A percentile compares a stretch with the other conserved stretches of the same genome.
These are phyloP conservation scores for Malus hybrid DNA, from an alignment of 331 rosid species.

Conservation along the genomic window DNA sequence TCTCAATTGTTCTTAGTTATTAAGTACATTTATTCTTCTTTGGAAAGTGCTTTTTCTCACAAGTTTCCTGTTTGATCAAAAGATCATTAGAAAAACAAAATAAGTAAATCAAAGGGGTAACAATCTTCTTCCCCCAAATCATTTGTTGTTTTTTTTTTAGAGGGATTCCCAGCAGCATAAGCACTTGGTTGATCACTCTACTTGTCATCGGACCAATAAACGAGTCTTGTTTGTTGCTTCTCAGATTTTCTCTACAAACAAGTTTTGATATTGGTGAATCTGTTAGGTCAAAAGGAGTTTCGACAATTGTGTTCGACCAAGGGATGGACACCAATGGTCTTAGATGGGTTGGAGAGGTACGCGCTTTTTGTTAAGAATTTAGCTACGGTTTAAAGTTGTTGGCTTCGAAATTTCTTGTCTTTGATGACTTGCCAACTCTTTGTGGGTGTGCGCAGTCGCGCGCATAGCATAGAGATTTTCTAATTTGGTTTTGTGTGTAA, in stretches of 20 bases:
- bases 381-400: neutral
- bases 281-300: neutral
- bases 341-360: constrained; percentile 20
- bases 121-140: neutral
- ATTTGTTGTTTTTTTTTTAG: neutral
- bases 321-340: constrained; percentile 5
- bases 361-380: neutral
- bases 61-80: neutral
- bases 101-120: neutral
- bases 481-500: neutral
- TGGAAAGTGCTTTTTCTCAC: neutral
- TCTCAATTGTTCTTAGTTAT: neutral
- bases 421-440: neutral
- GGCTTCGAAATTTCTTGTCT: neutral
- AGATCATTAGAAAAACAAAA: neutral
- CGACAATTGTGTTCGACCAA: constrained; percentile 1
- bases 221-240: neutral
- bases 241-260: neutral
- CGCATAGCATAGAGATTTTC: neutral
- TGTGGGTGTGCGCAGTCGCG: neutral
- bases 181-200: neutral
- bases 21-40: neutral
- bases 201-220: neutral
- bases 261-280: neutral
- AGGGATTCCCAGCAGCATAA: too few species aligned